Evolutionary conservation across 805 yeast genomes (phyloP).

Genomic region (Saccharomyces eubayanus): DNA sequence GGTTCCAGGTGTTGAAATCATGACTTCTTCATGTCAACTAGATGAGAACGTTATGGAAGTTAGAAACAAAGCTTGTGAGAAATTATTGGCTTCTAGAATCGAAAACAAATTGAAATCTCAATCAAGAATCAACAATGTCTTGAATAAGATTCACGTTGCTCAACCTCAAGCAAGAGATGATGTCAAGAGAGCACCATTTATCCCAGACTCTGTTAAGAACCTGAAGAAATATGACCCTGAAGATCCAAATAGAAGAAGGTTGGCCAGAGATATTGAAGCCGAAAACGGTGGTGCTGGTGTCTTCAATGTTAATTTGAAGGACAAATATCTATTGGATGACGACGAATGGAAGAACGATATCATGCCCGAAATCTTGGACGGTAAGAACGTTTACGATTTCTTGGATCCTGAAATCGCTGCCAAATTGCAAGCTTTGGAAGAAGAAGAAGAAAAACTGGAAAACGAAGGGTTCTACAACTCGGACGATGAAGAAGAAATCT

Average conservation of each 20-base stretch:
- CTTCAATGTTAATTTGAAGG: conserved; percentile 85
- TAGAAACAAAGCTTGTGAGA: conserved; percentile 95
- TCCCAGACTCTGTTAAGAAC: conserved; percentile 66
- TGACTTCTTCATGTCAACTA: conserved; percentile 87
- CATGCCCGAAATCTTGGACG: conserved; percentile 94
- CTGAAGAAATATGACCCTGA: conserved; percentile 61
- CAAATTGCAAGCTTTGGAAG: conserved; percentile 90
- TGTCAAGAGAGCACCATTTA: conserved; percentile 63
- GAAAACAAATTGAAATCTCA: conserved; percentile 94
- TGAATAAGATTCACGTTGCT: conserved; percentile 94
- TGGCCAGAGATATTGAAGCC: conserved; percentile 83
- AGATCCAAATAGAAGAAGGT: conserved; percentile 73
- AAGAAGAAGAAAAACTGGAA: conserved; percentile 91
- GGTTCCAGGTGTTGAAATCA: conserved; percentile 78
- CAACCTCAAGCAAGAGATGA: conserved; percentile 86
- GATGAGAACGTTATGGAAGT: conserved; percentile 94
- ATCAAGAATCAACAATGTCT: conserved; percentile 76
- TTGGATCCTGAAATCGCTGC: conserved; percentile 92
- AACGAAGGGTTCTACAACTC: conserved; percentile 92
- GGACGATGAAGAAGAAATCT: conserved; percentile 59
- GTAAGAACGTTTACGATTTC: conserved; percentile 95
- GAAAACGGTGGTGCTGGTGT: conserved; percentile 99
- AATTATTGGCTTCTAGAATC: conserved; percentile 86
- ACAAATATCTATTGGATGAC: conserved; percentile 83
- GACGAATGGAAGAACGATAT: conserved; percentile 97